Conservation (phyloP, 352 stramenopile species). For the Halophytophthora batemanensis region DNA sequence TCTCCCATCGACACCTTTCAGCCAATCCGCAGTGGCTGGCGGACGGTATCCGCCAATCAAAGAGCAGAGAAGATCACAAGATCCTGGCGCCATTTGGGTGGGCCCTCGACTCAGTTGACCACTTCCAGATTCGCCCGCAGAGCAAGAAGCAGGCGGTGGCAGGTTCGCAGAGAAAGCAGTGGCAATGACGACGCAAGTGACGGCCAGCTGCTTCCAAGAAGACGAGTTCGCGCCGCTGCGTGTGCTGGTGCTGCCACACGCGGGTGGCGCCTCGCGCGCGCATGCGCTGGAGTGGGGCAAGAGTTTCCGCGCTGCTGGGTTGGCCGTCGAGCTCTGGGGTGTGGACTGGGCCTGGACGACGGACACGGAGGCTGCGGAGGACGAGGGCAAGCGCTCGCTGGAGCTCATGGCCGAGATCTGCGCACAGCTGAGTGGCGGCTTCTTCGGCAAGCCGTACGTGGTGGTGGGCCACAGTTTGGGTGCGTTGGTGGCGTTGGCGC, state of each 20-base stretch:
- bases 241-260: constrained; percentile 59
- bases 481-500: constrained; percentile 50
- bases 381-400: constrained; percentile 12
- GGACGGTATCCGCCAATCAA: too few species aligned
- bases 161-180: neutral
- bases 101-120: too few species aligned
- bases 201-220: constrained; percentile 59
- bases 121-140: constrained; percentile 10
- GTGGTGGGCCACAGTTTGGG: constrained; percentile 68
- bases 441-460: constrained; percentile 78
- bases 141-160: constrained; percentile 8
- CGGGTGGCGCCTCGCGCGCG: constrained; percentile 38
- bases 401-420: constrained; percentile 39
- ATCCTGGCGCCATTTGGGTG: too few species aligned
- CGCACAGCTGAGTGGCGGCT: constrained; percentile 37
- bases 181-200: constrained; percentile 33
- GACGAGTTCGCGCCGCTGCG: constrained; percentile 59
- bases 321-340: constrained; percentile 56
- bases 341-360: constrained; percentile 52
- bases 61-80: too few species aligned
- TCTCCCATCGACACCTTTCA: too few species aligned
- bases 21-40: too few species aligned
- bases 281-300: constrained; percentile 47
- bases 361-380: constrained; percentile 3
- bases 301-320: constrained; percentile 27